Conservation (phyloP, 208 protist species). For the Naegleria gruberi region DNA sequence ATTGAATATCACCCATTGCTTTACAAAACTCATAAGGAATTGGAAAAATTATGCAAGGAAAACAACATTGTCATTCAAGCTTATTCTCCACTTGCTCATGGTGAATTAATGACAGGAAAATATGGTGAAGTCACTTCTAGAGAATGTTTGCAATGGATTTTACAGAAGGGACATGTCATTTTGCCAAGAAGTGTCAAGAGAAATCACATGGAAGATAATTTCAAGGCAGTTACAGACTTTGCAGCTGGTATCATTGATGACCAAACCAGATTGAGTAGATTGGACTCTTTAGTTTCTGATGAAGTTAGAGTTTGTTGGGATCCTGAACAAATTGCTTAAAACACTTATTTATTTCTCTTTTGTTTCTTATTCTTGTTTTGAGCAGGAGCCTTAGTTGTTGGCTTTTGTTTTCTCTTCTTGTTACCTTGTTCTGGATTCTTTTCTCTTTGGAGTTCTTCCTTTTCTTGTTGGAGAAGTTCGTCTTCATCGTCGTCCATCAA, state of each 20-base stretch:
- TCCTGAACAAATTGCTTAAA: no score
- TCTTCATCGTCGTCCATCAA: not conserved
- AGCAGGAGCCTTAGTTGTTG: not conserved
- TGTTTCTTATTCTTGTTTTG: not conserved
- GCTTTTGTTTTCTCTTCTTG: not conserved
- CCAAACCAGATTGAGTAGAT: not conserved
- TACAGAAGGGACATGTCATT: not conserved
- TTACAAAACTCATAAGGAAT: not conserved
- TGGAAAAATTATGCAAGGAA: not conserved
- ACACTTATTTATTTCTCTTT: not conserved
- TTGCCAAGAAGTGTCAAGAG: not conserved
- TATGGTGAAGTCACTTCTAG: not conserved
- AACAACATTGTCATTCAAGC: not conserved
- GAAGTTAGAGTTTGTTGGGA: constrained; percentile 15
- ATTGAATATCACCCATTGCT: constrained; percentile 14
- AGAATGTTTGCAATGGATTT: not conserved
- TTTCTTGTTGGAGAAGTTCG: not conserved
- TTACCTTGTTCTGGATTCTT: not conserved
- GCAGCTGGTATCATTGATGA: not conserved
- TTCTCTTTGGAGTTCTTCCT: not conserved
- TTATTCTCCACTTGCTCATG: constrained; percentile 12
- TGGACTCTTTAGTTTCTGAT: no score
- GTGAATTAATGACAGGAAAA: not conserved
- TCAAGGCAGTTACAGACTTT: not conserved
- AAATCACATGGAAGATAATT: not conserved